A percentile compares a stretch with the other conserved stretches of the same genome.
Conservation (phyloP, 2,329 filamentous ascomycete species). For the Sclerotinia subarctica region DNA sequence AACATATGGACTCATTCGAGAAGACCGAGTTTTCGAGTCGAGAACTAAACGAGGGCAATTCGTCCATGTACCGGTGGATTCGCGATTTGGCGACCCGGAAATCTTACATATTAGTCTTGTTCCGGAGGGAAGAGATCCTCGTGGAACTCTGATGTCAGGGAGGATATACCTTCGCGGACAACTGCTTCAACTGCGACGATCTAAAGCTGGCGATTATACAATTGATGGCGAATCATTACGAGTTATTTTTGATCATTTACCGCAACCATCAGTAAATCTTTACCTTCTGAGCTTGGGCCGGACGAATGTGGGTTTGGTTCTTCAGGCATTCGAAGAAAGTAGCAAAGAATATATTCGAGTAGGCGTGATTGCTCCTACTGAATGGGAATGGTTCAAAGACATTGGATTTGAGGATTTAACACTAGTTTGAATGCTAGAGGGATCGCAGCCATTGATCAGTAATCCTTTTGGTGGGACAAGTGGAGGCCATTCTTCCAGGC, state of each 20-base stretch:
- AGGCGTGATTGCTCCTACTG: conserved; percentile 11
- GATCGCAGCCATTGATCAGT: background rate
- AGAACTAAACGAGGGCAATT: background rate
- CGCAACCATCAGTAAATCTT: conserved; percentile 14
- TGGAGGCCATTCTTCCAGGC: background rate
- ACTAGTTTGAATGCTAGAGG: background rate
- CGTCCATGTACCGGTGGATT: background rate
- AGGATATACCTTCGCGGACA: conserved; percentile 11
- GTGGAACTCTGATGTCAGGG: conserved; percentile 9
- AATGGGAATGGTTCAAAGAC: conserved; percentile 19
- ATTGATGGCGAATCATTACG: background rate
- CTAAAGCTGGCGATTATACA: conserved; percentile 10
- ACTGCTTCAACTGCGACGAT: background rate
- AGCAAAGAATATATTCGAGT: conserved; percentile 12
- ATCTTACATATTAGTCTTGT: conserved; percentile 14
- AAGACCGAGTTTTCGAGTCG: conserved; percentile 6
- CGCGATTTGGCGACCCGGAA: background rate
- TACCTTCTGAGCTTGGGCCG: conserved; percentile 9
- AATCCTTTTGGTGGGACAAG: no score
- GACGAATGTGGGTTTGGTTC: conserved; percentile 15
- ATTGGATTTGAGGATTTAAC: background rate
- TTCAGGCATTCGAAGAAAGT: background rate
- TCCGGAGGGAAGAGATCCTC: conserved; percentile 5
- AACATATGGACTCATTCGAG: conserved; percentile 9
- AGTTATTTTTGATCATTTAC: conserved; percentile 15